phyloP scores from a whole-genome alignment of 2,329 filamentous ascomycete species.

The Chaetomium sp. region DNA sequence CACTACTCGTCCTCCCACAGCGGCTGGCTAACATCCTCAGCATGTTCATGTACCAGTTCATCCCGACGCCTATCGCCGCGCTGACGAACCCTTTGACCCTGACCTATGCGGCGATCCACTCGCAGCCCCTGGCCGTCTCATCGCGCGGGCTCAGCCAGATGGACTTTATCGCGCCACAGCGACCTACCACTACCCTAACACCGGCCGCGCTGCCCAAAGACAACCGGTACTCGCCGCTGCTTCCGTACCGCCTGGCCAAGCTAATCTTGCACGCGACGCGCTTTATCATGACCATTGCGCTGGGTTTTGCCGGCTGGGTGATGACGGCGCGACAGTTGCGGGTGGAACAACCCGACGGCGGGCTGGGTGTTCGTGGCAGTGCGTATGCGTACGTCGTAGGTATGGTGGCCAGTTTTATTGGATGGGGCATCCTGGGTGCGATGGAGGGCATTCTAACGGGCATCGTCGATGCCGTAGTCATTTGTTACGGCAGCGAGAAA shows the following conservation, averaged over 20 bases:
- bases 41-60: slow-evolving; percentile 59
- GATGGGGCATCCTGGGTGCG: slow-evolving; percentile 84
- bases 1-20: slow-evolving; percentile 74
- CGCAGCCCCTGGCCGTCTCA: slow-evolving; percentile 69
- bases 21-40: slow-evolving; percentile 59
- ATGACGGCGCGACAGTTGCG: slow-evolving; percentile 76
- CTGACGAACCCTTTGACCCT: slow-evolving; percentile 87
- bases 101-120: slow-evolving; percentile 91
- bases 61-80: slow-evolving; percentile 78
- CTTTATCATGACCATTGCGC: slow-evolving; percentile 80
- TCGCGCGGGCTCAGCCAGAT: slow-evolving; percentile 76
- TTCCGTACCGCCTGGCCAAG: slow-evolving; percentile 87
- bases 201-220: slow-evolving; percentile 42
- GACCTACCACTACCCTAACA: slow-evolving; percentile 66
- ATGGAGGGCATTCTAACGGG: slow-evolving; percentile 85
- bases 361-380: slow-evolving; percentile 60
- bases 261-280: slow-evolving; percentile 84
- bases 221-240: slow-evolving; percentile 40
- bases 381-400: slow-evolving; percentile 94
- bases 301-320: slow-evolving; percentile 96
- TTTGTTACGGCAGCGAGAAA: slow-evolving; percentile 91
- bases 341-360: slow-evolving; percentile 47
- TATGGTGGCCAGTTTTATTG: slow-evolving; percentile 85
- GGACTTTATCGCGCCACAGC: slow-evolving; percentile 66
- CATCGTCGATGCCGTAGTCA: slow-evolving; percentile 79